phyloP scores from a whole-genome alignment of 2,329 filamentous ascomycete genomes.

The Purpureocillium takamizusanense region DNA sequence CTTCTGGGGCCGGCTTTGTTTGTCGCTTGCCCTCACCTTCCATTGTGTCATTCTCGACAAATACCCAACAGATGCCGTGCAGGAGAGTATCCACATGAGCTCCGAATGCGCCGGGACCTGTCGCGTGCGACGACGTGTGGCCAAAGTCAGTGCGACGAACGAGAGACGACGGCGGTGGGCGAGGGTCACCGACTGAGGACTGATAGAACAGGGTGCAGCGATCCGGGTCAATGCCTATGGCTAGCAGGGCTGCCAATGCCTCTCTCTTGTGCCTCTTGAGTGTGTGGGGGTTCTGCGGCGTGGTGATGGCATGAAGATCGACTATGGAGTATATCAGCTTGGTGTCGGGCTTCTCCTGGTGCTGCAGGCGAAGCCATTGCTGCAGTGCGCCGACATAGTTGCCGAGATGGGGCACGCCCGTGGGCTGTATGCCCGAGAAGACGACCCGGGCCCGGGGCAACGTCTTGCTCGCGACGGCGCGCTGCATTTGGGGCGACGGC shows the following conservation, averaged over 20 bases:
- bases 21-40: slow-evolving; percentile 53
- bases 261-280: slow-evolving; percentile 61
- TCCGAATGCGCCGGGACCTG: slow-evolving; percentile 73
- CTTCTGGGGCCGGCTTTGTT: neutral
- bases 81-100: slow-evolving; percentile 95
- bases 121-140: too few relatives aligned
- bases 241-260: slow-evolving; percentile 70
- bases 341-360: slow-evolving; percentile 42
- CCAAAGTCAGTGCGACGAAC: neutral
- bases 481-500: neutral
- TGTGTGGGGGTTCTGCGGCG: slow-evolving; percentile 54
- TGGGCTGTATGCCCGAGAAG: slow-evolving; percentile 97
- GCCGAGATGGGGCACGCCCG: slow-evolving; percentile 84
- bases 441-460: slow-evolving; percentile 39
- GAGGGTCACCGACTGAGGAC: slow-evolving; percentile 49
- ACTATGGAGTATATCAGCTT: slow-evolving; percentile 79
- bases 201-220: slow-evolving; percentile 76
- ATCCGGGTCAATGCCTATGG: slow-evolving; percentile 74
- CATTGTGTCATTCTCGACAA: slow-evolving; percentile 98
- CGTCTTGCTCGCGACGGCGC: neutral
- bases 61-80: slow-evolving; percentile 84
- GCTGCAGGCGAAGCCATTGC: slow-evolving; percentile 76
- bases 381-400: slow-evolving; percentile 89
- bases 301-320: slow-evolving; percentile 87
- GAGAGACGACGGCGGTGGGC: neutral